Percentiles rank a stretch among this genome's conserved stretches.
phyloP scores from a whole-genome alignment of 495 filamentous ascomycete genomes.

The Penicillium simplicissimum region DNA sequence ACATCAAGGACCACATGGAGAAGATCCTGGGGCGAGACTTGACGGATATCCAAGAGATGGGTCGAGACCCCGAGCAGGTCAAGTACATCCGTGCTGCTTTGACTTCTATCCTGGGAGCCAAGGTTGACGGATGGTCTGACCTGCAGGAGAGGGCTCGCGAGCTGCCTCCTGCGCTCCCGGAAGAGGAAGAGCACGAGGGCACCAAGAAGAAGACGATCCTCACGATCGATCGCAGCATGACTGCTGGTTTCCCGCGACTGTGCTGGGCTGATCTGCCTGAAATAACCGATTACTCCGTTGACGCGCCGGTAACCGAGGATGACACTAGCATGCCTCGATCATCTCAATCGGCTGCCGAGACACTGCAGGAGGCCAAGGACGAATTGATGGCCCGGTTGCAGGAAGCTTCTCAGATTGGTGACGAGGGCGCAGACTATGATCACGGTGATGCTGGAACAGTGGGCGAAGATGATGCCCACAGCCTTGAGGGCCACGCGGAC shows the following conservation, averaged over 20 bases:
- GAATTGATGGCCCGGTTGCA: constrained; percentile 59
- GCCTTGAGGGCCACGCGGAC: constrained; percentile 48
- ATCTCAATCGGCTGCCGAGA: constrained; percentile 55
- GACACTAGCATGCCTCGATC: constrained; percentile 55
- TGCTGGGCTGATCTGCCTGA: constrained; percentile 53
- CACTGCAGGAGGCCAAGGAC: constrained; percentile 56
- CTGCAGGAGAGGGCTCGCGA: constrained; percentile 48
- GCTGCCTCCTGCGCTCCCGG: constrained; percentile 41
- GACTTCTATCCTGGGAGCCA: constrained; percentile 49
- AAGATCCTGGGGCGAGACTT: constrained; percentile 48
- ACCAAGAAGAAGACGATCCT: constrained; percentile 47
- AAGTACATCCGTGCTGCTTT: constrained; percentile 49
- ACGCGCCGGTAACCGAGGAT: constrained; percentile 45
- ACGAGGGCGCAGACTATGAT: constrained; percentile 48
- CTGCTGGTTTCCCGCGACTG: constrained; percentile 46
- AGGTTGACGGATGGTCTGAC: constrained; percentile 51
- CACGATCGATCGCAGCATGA: constrained; percentile 47
- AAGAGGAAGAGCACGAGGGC: constrained; percentile 34
- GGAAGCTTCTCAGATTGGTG: constrained; percentile 48
- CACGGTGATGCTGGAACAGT: constrained; percentile 50
- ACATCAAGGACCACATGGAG: constrained; percentile 55
- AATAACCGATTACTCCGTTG: constrained; percentile 42
- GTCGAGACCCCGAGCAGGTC: constrained; percentile 48
- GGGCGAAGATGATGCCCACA: constrained; percentile 50
- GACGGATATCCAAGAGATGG: constrained; percentile 52